Conservation (phyloP, 345 rosid genomes). For the Eucalyptus pauciflora region DNA sequence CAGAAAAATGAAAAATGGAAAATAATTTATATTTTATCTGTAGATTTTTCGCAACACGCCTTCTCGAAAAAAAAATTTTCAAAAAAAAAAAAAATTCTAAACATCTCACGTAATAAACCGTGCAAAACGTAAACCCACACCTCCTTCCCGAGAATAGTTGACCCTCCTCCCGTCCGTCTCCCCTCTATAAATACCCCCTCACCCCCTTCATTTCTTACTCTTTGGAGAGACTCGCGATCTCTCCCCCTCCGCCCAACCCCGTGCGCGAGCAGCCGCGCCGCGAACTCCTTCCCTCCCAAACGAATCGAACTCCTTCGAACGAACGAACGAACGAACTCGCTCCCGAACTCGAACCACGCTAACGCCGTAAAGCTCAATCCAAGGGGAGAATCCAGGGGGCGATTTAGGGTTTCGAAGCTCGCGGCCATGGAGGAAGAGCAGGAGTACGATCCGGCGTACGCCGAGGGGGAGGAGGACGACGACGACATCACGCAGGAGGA, state of each 20-base stretch:
- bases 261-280: background rate
- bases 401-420: background rate
- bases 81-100: background rate
- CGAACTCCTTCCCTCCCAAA: background rate
- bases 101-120: background rate
- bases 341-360: background rate
- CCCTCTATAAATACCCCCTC: background rate
- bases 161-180: background rate
- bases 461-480: conserved; percentile 51
- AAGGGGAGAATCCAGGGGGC: background rate
- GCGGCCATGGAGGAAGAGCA: conserved; percentile 35
- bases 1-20: too few species aligned
- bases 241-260: background rate
- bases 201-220: fast-evolving
- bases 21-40: too few species aligned
- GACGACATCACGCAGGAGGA: conserved; percentile 91
- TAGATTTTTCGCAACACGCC: background rate
- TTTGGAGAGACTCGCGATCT: background rate
- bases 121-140: background rate
- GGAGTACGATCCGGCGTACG: conserved; percentile 40
- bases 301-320: background rate
- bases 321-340: background rate
- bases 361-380: background rate
- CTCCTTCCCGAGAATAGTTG: background rate
- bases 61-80: background rate